phyloP scores from a whole-genome alignment of 2,329 filamentous ascomycete genomes.

The Pyrenophora seminiperda region DNA sequence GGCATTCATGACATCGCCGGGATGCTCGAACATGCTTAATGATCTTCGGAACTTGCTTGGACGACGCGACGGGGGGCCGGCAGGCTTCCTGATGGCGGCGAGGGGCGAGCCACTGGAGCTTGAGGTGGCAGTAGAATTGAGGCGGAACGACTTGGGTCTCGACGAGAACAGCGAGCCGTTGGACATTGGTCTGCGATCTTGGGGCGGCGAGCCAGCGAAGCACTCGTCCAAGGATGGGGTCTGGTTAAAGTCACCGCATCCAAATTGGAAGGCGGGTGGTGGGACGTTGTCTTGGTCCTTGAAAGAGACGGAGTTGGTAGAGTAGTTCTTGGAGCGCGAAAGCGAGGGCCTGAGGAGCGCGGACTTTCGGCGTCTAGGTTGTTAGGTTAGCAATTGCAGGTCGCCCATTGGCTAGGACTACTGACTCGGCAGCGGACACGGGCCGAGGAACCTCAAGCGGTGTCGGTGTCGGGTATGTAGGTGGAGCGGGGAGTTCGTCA shows the following conservation, averaged over 20 bases:
- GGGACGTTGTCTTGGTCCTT: slow-evolving; percentile 66
- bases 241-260: slow-evolving; percentile 54
- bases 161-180: slow-evolving; percentile 60
- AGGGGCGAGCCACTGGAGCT: slow-evolving; percentile 77
- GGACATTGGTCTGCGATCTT: slow-evolving; percentile 66
- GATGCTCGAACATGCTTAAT: slow-evolving; percentile 96
- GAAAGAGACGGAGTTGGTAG: slow-evolving; percentile 67
- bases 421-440: slow-evolving; percentile 46
- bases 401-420: slow-evolving; percentile 9
- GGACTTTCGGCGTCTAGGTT: slow-evolving; percentile 41
- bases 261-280: slow-evolving; percentile 76
- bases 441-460: slow-evolving; percentile 42
- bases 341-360: slow-evolving; percentile 74
- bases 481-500: slow-evolving; percentile 36
- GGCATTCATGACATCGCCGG: slow-evolving; percentile 80
- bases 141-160: slow-evolving; percentile 69
- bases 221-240: slow-evolving; percentile 73
- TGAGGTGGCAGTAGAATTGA: slow-evolving; percentile 57
- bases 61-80: slow-evolving; percentile 71
- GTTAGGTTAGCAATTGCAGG: slow-evolving; percentile 26
- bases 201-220: slow-evolving; percentile 79
- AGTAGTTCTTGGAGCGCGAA: slow-evolving; percentile 74
- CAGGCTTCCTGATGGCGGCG: slow-evolving; percentile 67
- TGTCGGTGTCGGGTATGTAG: slow-evolving; percentile 31
- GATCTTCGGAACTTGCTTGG: slow-evolving; percentile 78